Evolutionary conservation across 352 stramenopile species (phyloP), one percentile per base, ranked within the genome.

Genomic region (Globisporangium carolinianum): DNA sequence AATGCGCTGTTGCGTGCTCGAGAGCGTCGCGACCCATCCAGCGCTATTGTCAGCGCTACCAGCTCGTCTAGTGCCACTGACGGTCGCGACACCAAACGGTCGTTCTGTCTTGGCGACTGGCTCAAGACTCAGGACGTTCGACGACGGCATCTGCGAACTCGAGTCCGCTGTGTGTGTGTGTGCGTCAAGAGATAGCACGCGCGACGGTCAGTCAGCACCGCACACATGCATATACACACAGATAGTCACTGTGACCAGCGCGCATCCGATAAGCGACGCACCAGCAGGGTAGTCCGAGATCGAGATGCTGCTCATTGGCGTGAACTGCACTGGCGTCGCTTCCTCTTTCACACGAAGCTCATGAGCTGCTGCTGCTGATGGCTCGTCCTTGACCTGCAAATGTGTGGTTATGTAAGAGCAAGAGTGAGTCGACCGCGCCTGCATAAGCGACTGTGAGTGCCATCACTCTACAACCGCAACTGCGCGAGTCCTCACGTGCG

Each of bases 11-110:
- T 47, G 49, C 35, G 57, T 52, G 36, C 48, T 57, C 14, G 62
- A 62, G 9, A 63, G 68, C 17, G 65, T 61, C 17, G 72, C 75
- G 42, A 69, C 69, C 72, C 72, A 79, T 10, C 51, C 45, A 17
- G 10, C 37, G 15, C 38, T n/a, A 45, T 17, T 32, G 24, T 32
- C 24, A 32, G 24, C 24, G 24, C 24, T 32, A 32, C 24, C 24
- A 32, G 24, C 24, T 32, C 24, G 24, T 32, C 24, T 32, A 32
- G 24, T 32, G 3, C 24, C 24, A 32, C 3, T 32, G 24, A 32
- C 1, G 24, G 24, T 32, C 24, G 24, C 24, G 24, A 1, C 24
- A 32, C 24, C 24, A 32, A 32, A 32, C 24, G 24, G 24, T 24
- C 46, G 47, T 15, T 48, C 38, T 12, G 15, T 5, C 52, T 51